Evolutionary conservation across 805 yeast genomes (phyloP), one percentile per base, ranked within the genome.

Genomic region (Candida anglica): DNA sequence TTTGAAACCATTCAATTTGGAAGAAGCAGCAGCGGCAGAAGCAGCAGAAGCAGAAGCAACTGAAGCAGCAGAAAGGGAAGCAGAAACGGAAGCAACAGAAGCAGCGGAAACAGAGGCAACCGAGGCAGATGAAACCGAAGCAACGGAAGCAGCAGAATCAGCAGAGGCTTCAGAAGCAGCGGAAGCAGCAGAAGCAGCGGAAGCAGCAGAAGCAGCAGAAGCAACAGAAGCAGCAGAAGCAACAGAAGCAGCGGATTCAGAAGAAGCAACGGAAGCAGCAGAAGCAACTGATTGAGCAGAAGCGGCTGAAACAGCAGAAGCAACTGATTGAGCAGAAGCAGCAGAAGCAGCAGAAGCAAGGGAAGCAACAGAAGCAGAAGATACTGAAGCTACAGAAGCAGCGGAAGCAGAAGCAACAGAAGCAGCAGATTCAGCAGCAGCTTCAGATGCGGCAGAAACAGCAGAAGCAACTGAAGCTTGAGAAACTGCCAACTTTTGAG

Each of bases 391-490:
- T 9, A 22, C 45, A 8, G 47, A 40, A 25, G 44, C 46, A 21
- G 33, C 39, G 13, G 50, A 37, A n/a, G n/a, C n/a, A 6, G 58
- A 44, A 16, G 61, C 58, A 5, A 44, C 19, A 37, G 65, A 59
- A 3, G 50, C 50, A 6, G 57, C 54, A 9, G 65, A 60, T 2
- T 57, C 48, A 34, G 53, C 39, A 14, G 36, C 35, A 6, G 27
- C 35, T 28, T 42, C 24, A 13, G 48, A 29, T 30, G 46, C 32
- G 28, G 42, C 30, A 40, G 39, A 34, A 42, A 43, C 27, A 41
- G 56, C 31, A 28, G 52, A 42, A 5, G 46, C 43, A 10, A 48
- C 50, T 16, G 46, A 48, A 6, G 50, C 39, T 11, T 50, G 44
- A 7, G 44, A 37, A 18, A 42, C 37, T 18, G 41, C 53, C 25